Percentiles rank a stretch among this genome's conserved stretches.
Evolutionary conservation across 306 rosid species (phyloP).

Genomic region (Cucumis sativus): Cucumber_9930_V3 NC_026661.2:22035001-22035500

Average conservation of each 20-base stretch:
- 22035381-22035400: neutral
- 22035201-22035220: constrained; percentile 73
- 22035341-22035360: neutral
- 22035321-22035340: neutral
- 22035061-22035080: constrained; percentile 51
- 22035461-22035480: neutral
- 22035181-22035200: constrained; percentile 91
- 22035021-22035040: constrained; percentile 12
- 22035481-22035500: neutral
- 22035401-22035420: neutral
- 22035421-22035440: neutral
- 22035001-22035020: constrained; percentile 15
- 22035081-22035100: constrained; percentile 56
- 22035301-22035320: constrained; percentile 22
- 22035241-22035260: constrained; percentile 23
- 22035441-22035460: neutral
- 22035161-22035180: constrained; percentile 51
- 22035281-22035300: constrained; percentile 52
- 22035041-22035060: constrained; percentile 31
- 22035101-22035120: neutral
- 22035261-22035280: constrained; percentile 45
- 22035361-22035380: neutral
- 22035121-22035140: neutral
- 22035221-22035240: constrained; percentile 41
- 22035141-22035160: neutral